Evolutionary conservation across 768 basidiomycete species (phyloP).

Genomic region (Hirschioporus abietinus): DNA sequence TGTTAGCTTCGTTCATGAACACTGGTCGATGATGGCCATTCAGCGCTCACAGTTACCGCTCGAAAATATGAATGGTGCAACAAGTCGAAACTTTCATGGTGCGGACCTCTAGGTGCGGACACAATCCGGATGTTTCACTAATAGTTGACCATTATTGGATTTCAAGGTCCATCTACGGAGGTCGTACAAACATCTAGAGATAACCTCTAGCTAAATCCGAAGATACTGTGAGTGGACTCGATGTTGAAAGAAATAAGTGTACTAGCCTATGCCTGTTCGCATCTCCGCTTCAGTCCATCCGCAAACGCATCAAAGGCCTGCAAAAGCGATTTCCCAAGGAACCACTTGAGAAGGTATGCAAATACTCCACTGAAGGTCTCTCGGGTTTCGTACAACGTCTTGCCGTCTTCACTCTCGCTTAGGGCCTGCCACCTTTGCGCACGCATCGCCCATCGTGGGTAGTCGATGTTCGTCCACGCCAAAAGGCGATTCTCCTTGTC

Average conservation of each 20-base stretch:
- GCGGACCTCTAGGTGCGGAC: no score
- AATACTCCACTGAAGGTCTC: conserved; percentile 55
- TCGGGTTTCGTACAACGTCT: conserved; percentile 59
- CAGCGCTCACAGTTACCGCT: background rate
- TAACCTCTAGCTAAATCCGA: background rate
- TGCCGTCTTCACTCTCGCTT: conserved; percentile 36
- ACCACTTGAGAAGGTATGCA: conserved; percentile 47
- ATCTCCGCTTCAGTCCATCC: conserved; percentile 45
- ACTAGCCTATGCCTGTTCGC: background rate
- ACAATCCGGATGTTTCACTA: no score
- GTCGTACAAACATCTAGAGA: background rate
- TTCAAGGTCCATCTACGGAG: no score
- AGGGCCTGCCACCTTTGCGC: conserved; percentile 64
- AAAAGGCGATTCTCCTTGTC: conserved; percentile 51
- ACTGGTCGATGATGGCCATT: no score
- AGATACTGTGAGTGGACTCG: background rate
- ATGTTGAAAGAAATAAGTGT: background rate
- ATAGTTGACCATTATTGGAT: no score
- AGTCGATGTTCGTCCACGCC: conserved; percentile 44
- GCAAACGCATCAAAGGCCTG: conserved; percentile 50
- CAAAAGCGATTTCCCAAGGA: conserved; percentile 37
- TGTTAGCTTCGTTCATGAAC: background rate
- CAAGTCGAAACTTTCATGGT: no score
- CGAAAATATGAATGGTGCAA: no score
- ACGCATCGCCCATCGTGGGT: conserved; percentile 43